Base-by-base conservation (phyloP, 108 stramenopile genomes). In the Parmales sp. region DNA sequence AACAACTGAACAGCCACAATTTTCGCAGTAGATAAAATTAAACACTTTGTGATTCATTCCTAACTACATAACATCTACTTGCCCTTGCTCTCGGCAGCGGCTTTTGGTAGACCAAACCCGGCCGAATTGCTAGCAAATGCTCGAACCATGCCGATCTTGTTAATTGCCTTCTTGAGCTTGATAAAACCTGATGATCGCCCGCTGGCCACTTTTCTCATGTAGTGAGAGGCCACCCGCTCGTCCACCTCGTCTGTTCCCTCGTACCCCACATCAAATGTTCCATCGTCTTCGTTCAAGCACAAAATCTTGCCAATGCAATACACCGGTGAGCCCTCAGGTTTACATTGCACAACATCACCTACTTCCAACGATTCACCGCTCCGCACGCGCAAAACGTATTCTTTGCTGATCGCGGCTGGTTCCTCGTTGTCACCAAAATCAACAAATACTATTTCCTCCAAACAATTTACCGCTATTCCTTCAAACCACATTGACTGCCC, bases 191-290 rank as follows among this genome's bases (percentile, higher is more conserved):
- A 60, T 5, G 29, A 34, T 34, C 54, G 29, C 28, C 54, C 54
- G 26, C n/a, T 19, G 5, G 31, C 54, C n/a, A 60, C 54, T 34
- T 60, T 60, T 5, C 54, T 26, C 28, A 60, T 2, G 54, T 26
- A 60, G 31, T 60, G 29, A 34, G 36, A 34, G 31, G 29, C 54
- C 2, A 60, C 54, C 6, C 4, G 8, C 54, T 13, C 2, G 54
- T 60, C 54, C 5, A 60, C 54, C 29, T 60, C 54, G 54, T 60
- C 54, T 6, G 29, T 34, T 5, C 54, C 54, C 54, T 60, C 54
- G 54, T 60, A 60, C 26, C 31, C 26, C 16, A 60, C 36, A 16
- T 60, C 54, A 34, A 34, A 60, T 3, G 54, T 60, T 28, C 54
- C 54, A 0, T 60, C 54, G 2, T 60, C n/a, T n/a, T n/a, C 54